Evolutionary conservation across 148 eudicot species (phyloP), one percentile per base, ranked within the genome.

Genomic region (Vaccinium corymbosum): DNA sequence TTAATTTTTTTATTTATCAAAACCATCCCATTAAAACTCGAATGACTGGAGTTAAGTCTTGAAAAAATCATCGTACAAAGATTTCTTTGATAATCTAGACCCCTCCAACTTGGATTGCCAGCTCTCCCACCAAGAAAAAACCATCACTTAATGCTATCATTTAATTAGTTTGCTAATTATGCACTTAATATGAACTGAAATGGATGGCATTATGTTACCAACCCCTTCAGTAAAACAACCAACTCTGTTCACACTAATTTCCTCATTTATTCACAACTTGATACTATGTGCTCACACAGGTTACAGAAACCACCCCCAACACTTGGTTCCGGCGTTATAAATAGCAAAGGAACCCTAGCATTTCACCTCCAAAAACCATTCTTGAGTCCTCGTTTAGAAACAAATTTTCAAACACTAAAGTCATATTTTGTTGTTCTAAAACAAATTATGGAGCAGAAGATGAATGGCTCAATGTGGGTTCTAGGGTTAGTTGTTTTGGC

Each of bases 401-500:
- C n/a, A n/a, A n/a, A 8, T 4, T 49, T 48, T 66, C 17, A 42
- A 42, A 25, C 0, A 27, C 27, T 9, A 29, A 53, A 53, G 35
- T 38, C 35, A 29, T 1, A 3, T 27, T 27, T 68, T 66, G 32
- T 11, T 66, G 32, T 66, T 66, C 16, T 66, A 20, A n/a, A 3
- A 51, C 12, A 22, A 25, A 35, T 0, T 5, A 52, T 32, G 66
- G 49, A 14, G 14, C 20, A 32, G 25, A 53, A 55, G 27, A 56
- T 55, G 22, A 79, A 7, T 79, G 3, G 48, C 66, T 79, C 81
- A 56, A 56, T 55, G 25, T 79, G 68, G 66, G 68, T 32, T 19
- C 12, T 79, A 4, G 81, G 66, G 61, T 32, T 79, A 61, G 27
- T 79, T 7, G 49, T 32, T 79, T 56, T 79, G 81, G 81, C 49